A percentile compares a stretch with the other conserved stretches of the same genome.
phyloP scores from a whole-genome alignment of 225 moss, liverwort and hornwort genomes.

The Marchantia paleacea region DNA sequence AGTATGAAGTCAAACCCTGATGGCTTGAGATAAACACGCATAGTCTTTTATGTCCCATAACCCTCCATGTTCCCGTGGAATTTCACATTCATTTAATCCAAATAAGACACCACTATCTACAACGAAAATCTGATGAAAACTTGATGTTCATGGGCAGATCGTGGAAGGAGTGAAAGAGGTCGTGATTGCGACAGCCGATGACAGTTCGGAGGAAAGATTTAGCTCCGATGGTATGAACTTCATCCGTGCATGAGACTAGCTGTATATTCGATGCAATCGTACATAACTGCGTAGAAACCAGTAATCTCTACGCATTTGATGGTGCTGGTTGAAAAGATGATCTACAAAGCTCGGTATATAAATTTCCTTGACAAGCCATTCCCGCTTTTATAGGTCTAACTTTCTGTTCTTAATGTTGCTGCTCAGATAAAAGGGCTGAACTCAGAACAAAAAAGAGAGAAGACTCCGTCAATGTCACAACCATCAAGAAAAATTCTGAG shows the following conservation, averaged over 20 bases:
- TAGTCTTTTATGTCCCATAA: too few species aligned
- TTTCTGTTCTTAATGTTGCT: not conserved
- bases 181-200: constrained; percentile 8
- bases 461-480: not conserved
- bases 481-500: not conserved
- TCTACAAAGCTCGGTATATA: not conserved
- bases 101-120: not conserved
- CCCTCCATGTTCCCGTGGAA: not conserved
- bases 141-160: not conserved
- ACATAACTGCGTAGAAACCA: too few species aligned
- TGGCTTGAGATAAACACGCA: too few species aligned
- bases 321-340: not conserved
- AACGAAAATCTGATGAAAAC: not conserved
- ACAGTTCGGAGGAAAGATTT: not conserved
- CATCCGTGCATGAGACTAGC: too few species aligned
- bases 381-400: not conserved
- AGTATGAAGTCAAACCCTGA: too few species aligned
- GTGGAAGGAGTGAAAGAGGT: constrained; percentile 17
- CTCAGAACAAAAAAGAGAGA: not conserved
- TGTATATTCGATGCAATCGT: too few species aligned
- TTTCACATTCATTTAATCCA: not conserved
- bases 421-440: not conserved
- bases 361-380: not conserved
- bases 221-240: constrained; percentile 2
- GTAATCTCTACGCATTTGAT: not conserved